Evolutionary conservation across 1,284 basidiomycete species (phyloP).

Genomic region (Malassezia globosa): DNA sequence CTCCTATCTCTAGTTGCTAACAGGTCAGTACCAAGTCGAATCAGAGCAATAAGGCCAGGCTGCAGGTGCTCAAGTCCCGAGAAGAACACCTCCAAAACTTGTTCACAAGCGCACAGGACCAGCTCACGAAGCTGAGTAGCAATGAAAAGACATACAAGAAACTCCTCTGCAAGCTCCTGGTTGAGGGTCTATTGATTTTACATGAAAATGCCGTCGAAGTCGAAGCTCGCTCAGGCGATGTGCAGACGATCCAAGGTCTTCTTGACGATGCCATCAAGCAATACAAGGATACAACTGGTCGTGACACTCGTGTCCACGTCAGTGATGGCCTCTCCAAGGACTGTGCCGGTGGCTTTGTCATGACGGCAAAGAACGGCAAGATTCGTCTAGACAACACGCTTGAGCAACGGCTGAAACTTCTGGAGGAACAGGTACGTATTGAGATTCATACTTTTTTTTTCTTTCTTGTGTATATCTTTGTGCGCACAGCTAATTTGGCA

Average conservation of each 20-base stretch:
- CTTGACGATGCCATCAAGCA: slow-evolving; percentile 56
- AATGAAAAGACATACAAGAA: slow-evolving; percentile 55
- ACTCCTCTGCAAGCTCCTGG: slow-evolving; percentile 52
- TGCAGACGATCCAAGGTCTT: slow-evolving; percentile 51
- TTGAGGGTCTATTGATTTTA: slow-evolving; percentile 54
- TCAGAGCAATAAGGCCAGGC: slow-evolving; percentile 81
- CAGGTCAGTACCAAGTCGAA: slow-evolving; percentile 77
- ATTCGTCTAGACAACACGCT: slow-evolving; percentile 46
- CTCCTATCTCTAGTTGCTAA: not conserved
- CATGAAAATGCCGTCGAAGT: slow-evolving; percentile 37
- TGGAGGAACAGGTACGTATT: slow-evolving; percentile 31
- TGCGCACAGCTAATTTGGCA: not conserved
- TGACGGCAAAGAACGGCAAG: slow-evolving; percentile 33
- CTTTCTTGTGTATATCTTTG: too few relatives aligned
- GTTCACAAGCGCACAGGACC: slow-evolving; percentile 63
- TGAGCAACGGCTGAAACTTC: slow-evolving; percentile 39
- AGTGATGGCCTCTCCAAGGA: slow-evolving; percentile 60
- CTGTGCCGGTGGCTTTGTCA: slow-evolving; percentile 33
- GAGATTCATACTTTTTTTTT: not conserved
- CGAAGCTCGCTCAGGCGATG: slow-evolving; percentile 33
- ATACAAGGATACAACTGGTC: slow-evolving; percentile 67
- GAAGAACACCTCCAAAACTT: slow-evolving; percentile 85
- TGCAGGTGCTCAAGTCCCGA: slow-evolving; percentile 76
- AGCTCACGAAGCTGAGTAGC: slow-evolving; percentile 58
- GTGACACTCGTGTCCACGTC: slow-evolving; percentile 57